Evolutionary conservation across 2,329 filamentous ascomycete genomes (phyloP).

Genomic region (Arthrobotrys conoides): DNA sequence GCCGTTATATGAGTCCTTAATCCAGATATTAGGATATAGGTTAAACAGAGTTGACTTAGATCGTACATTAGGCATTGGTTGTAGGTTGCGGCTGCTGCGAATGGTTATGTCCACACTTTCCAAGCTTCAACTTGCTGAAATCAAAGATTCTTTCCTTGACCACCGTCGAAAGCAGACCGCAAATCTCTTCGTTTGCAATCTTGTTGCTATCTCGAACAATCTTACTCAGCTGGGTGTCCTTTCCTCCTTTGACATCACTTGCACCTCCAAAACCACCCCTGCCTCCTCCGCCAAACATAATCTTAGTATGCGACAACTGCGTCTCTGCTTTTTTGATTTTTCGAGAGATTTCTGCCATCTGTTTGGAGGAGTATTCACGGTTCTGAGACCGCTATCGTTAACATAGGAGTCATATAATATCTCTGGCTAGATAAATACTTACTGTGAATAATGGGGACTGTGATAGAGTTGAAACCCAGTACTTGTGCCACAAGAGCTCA

Average conservation of each 20-base stretch:
- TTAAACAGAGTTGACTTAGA: background rate
- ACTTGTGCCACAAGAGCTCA: constrained; percentile 96
- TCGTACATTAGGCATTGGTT: constrained; percentile 26
- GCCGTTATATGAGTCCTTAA: constrained; percentile 43
- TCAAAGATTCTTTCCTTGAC: constrained; percentile 64
- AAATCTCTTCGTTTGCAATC: constrained; percentile 72
- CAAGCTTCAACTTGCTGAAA: constrained; percentile 58
- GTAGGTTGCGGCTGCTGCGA: constrained; percentile 44
- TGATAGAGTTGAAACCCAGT: constrained; percentile 96
- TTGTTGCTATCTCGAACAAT: constrained; percentile 73
- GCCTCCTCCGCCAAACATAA: constrained; percentile 65
- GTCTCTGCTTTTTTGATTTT: constrained; percentile 79
- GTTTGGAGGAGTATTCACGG: constrained; percentile 91
- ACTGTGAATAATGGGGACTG: constrained; percentile 85
- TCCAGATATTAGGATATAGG: constrained; percentile 3
- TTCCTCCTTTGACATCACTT: constrained; percentile 65
- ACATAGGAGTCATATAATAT: background rate
- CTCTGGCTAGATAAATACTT: background rate
- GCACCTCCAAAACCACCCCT: constrained; percentile 61
- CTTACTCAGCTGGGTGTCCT: constrained; percentile 71
- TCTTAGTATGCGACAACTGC: constrained; percentile 63
- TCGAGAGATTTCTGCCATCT: constrained; percentile 87
- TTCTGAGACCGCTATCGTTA: constrained; percentile 69
- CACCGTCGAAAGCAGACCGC: constrained; percentile 67
- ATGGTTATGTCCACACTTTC: constrained; percentile 54